A percentile compares a stretch with the other conserved stretches of the same genome.
Conservation (phyloP, 164 flowering plant genomes). For the Kingdonia uniflora region DNA sequence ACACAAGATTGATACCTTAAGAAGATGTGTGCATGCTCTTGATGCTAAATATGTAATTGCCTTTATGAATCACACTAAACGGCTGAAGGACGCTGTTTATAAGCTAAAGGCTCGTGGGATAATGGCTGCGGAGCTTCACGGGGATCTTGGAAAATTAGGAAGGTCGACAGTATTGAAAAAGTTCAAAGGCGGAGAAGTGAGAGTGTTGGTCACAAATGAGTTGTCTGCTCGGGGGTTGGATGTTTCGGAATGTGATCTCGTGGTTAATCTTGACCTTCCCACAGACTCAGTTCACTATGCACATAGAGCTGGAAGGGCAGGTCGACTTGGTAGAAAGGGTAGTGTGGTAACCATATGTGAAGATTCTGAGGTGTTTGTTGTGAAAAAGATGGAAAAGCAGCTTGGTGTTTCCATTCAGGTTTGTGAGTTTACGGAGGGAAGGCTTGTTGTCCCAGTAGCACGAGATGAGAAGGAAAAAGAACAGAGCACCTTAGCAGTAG, state of each 20-base stretch:
- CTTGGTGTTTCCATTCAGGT: slow-evolving; percentile 47
- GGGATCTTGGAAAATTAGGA: slow-evolving; percentile 85
- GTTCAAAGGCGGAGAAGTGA: slow-evolving; percentile 71
- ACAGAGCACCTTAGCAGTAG: slow-evolving; percentile 11
- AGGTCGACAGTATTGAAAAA: slow-evolving; percentile 74
- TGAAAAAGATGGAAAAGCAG: slow-evolving; percentile 80
- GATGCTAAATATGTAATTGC: slow-evolving; percentile 83
- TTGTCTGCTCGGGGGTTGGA: slow-evolving; percentile 96
- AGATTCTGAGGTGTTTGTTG: slow-evolving; percentile 76
- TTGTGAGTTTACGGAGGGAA: slow-evolving; percentile 82
- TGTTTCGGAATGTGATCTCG: slow-evolving; percentile 89
- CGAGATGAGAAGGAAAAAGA: slow-evolving; percentile 19
- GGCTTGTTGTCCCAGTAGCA: slow-evolving; percentile 28
- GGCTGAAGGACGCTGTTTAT: slow-evolving; percentile 82
- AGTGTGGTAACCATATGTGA: slow-evolving; percentile 81
- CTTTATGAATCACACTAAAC: slow-evolving; percentile 86
- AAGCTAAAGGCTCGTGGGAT: slow-evolving; percentile 92
- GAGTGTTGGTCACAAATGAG: slow-evolving; percentile 94
- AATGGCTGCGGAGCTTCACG: slow-evolving; percentile 82
- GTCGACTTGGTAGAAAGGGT: slow-evolving; percentile 85
- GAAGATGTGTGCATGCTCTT: slow-evolving; percentile 86
- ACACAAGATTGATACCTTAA: slow-evolving; percentile 85
- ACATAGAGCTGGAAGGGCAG: slow-evolving; percentile 91
- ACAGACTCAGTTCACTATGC: slow-evolving; percentile 90
- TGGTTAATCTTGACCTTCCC: slow-evolving; percentile 82